Evolutionary conservation across 345 rosid species (phyloP).

Genomic region (Brassica nigra): DNA sequence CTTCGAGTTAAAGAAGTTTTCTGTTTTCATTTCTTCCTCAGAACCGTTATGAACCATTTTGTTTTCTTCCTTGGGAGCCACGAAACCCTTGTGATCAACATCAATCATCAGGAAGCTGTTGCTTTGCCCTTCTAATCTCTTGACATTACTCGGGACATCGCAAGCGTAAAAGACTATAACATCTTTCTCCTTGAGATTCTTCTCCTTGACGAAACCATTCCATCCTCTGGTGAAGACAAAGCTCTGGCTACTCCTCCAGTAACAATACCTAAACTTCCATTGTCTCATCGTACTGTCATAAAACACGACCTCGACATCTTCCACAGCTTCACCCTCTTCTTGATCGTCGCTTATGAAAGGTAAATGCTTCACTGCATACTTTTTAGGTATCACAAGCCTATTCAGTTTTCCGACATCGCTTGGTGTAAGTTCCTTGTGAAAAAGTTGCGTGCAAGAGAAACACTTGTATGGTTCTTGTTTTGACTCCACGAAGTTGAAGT

Average conservation of each 20-base stretch:
- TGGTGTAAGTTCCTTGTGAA: background rate
- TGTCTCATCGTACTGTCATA: background rate
- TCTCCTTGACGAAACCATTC: background rate
- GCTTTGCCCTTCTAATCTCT: background rate
- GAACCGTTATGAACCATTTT: background rate
- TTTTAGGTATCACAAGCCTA: background rate
- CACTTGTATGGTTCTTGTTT: background rate
- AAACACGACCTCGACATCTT: background rate
- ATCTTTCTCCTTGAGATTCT: background rate
- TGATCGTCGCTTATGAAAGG: background rate
- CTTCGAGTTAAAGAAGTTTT: background rate
- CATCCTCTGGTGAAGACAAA: background rate
- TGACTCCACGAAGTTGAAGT: background rate
- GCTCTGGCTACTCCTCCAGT: background rate
- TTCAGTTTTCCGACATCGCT: background rate
- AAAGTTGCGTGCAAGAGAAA: background rate
- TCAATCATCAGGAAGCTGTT: background rate
- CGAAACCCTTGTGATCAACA: background rate
- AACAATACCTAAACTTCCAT: background rate
- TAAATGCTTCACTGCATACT: background rate
- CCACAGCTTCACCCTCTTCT: background rate
- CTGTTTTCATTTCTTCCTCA: background rate
- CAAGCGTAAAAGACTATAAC: background rate
- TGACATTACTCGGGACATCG: background rate
- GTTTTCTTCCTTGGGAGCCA: background rate